Percentiles rank a stretch among this genome's conserved stretches.
Evolutionary conservation across 768 basidiomycete genomes (phyloP).

Genomic region (Leccinum aurantiacum): DNA sequence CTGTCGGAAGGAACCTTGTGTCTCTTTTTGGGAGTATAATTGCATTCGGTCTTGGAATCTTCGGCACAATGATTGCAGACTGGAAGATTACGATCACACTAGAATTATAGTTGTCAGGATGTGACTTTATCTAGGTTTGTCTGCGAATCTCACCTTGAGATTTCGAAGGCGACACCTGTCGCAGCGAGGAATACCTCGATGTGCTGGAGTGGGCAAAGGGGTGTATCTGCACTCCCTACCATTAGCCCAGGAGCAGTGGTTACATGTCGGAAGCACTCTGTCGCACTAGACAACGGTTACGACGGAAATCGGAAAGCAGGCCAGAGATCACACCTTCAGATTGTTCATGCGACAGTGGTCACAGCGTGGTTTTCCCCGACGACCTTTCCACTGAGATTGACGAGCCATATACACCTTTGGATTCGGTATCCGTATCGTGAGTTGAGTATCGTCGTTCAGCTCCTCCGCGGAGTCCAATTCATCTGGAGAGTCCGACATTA

Average conservation of each 20-base stretch:
- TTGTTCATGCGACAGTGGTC: slow-evolving; percentile 73
- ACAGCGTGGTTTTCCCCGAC: slow-evolving; percentile 72
- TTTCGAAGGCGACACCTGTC: slow-evolving; percentile 68
- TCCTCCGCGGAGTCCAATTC: slow-evolving; percentile 41
- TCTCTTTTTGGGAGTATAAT: slow-evolving; percentile 73
- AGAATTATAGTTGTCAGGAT: slow-evolving; percentile 7
- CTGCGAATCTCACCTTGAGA: slow-evolving; percentile 51
- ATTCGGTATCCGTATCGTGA: slow-evolving; percentile 67
- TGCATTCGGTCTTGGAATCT: slow-evolving; percentile 57
- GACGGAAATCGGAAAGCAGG: slow-evolving; percentile 5
- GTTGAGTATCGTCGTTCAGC: slow-evolving; percentile 47
- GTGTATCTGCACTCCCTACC: slow-evolving; percentile 71
- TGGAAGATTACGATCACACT: slow-evolving; percentile 75
- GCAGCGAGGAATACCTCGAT: slow-evolving; percentile 72
- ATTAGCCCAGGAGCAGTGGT: slow-evolving; percentile 66
- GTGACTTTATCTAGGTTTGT: not conserved
- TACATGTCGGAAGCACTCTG: slow-evolving; percentile 67
- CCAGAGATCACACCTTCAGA: slow-evolving; percentile 53
- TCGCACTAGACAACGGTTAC: slow-evolving; percentile 52
- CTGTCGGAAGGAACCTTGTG: slow-evolving; percentile 52
- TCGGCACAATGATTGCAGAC: slow-evolving; percentile 65
- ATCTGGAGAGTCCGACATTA: slow-evolving; percentile 39
- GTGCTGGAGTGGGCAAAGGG: slow-evolving; percentile 71
- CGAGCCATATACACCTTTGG: slow-evolving; percentile 66
- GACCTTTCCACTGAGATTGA: slow-evolving; percentile 73